phyloP scores from a whole-genome alignment of 2,329 filamentous ascomycete genomes.

The Sporothrix brasiliensis region DNA sequence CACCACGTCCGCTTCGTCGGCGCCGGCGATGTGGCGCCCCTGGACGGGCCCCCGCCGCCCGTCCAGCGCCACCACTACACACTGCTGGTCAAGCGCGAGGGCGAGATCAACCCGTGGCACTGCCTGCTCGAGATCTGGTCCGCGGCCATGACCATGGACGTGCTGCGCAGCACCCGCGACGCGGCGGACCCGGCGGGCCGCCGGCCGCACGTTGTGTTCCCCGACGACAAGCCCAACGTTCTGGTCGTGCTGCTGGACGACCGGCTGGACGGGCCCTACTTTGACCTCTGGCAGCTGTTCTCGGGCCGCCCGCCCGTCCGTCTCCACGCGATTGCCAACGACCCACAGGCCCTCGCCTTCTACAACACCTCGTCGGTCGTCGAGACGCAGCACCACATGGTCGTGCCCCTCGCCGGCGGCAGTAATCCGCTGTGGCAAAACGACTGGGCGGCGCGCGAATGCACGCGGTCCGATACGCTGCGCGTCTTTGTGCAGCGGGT shows the following conservation, averaged over 20 bases:
- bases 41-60: background rate
- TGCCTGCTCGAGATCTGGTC: constrained; percentile 36
- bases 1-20: constrained; percentile 23
- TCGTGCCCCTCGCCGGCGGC: constrained; percentile 48
- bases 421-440: constrained; percentile 50
- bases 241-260: constrained; percentile 45
- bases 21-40: background rate
- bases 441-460: constrained; percentile 45
- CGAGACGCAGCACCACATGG: constrained; percentile 39
- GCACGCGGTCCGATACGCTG: constrained; percentile 42
- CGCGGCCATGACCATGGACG: constrained; percentile 35
- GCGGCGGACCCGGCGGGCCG: background rate
- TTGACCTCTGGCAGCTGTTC: constrained; percentile 46
- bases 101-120: constrained; percentile 34
- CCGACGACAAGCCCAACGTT: constrained; percentile 30
- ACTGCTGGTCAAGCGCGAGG: constrained; percentile 35
- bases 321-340: constrained; percentile 36
- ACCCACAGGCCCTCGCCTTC: constrained; percentile 8
- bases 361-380: constrained; percentile 21
- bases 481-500: constrained; percentile 43
- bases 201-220: constrained; percentile 23
- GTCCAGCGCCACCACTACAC: constrained; percentile 17
- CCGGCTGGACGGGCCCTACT: constrained; percentile 43
- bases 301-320: constrained; percentile 42
- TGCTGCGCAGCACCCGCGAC: constrained; percentile 33